Percentiles rank a stretch among this genome's conserved stretches.
These are phyloP conservation scores for Fusarium sp. DNA, from an alignment of 2,329 filamentous ascomycete genomes.

Conservation along the genomic window DNA sequence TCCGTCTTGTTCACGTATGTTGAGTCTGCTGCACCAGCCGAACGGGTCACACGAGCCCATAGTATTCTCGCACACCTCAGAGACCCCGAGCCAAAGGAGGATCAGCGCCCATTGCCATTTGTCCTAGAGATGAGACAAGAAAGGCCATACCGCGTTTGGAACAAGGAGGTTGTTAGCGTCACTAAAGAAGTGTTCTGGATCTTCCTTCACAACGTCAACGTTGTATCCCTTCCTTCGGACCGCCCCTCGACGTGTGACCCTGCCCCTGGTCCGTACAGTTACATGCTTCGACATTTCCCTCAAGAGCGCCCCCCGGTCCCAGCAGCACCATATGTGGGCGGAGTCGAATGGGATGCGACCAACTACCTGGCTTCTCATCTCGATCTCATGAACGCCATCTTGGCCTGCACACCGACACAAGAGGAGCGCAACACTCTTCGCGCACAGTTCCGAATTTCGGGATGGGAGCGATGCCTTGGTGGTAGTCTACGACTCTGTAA, in stretches of 20 bases:
- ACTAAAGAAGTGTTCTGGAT: slow-evolving; percentile 99
- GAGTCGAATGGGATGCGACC: slow-evolving; percentile 98
- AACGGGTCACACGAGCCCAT: slow-evolving; percentile 74
- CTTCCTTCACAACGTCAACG: slow-evolving; percentile 93
- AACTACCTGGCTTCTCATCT: slow-evolving; percentile 95
- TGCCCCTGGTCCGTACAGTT: slow-evolving; percentile 59
- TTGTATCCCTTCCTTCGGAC: slow-evolving; percentile 73
- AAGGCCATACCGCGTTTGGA: slow-evolving; percentile 92
- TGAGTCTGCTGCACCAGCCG: slow-evolving; percentile 68
- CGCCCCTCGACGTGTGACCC: slow-evolving; percentile 44
- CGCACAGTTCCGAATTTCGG: slow-evolving; percentile 80
- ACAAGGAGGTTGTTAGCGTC: slow-evolving; percentile 89
- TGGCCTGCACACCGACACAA: slow-evolving; percentile 79
- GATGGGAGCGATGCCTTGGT: slow-evolving; percentile 92
- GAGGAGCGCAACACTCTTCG: slow-evolving; percentile 81
- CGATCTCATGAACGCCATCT: slow-evolving; percentile 89
- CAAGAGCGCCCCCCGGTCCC: slow-evolving; percentile 88
- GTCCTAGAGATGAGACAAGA: slow-evolving; percentile 89
- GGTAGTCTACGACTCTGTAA: slow-evolving; percentile 89
- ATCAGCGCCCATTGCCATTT: slow-evolving; percentile 81
- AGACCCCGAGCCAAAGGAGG: slow-evolving; percentile 80
- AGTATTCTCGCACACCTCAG: slow-evolving; percentile 82
- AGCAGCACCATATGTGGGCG: slow-evolving; percentile 93
- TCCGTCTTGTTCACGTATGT: slow-evolving; percentile 91
- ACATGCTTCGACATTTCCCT: slow-evolving; percentile 80